Evolutionary conservation across 805 yeast genomes (phyloP).

Genomic region (Wickerhamiella domercqiae): DNA sequence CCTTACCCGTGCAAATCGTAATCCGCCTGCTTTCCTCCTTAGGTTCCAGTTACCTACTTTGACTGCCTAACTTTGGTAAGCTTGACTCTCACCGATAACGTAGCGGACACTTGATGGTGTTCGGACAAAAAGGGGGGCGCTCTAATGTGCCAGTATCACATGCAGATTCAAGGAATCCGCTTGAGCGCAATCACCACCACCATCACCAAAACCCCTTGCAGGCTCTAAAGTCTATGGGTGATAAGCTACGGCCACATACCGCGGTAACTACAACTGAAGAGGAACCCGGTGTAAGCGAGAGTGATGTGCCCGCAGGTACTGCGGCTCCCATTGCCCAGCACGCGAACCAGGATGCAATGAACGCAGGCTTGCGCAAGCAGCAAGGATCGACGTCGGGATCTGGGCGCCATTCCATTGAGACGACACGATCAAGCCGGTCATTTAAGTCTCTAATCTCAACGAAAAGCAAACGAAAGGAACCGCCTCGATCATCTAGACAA

Average conservation of each 20-base stretch:
- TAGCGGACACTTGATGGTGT: not conserved
- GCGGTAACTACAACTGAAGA: constrained; percentile 19
- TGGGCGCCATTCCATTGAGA: not conserved
- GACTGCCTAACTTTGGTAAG: no score
- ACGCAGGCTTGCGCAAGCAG: constrained; percentile 15
- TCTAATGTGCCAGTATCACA: not conserved
- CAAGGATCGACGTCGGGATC: no score
- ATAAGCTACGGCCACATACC: constrained; percentile 18
- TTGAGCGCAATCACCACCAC: constrained; percentile 1
- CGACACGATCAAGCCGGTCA: not conserved
- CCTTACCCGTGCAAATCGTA: no score
- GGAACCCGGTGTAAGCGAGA: constrained; percentile 17
- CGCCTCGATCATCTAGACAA: no score
- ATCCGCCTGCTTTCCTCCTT: no score
- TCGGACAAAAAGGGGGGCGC: constrained; percentile 1
- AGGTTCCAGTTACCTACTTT: no score
- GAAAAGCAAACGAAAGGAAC: not conserved
- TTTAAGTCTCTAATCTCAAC: not conserved
- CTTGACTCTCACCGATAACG: no score
- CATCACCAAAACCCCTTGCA: constrained; percentile 11
- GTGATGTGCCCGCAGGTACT: constrained; percentile 20
- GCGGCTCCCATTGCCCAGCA: constrained; percentile 20
- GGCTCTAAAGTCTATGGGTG: constrained; percentile 13
- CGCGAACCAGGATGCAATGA: constrained; percentile 17
- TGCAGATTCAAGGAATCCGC: not conserved